phyloP scores from a whole-genome alignment of 2,329 filamentous ascomycete species.

The Chaetomium globosum region DNA sequence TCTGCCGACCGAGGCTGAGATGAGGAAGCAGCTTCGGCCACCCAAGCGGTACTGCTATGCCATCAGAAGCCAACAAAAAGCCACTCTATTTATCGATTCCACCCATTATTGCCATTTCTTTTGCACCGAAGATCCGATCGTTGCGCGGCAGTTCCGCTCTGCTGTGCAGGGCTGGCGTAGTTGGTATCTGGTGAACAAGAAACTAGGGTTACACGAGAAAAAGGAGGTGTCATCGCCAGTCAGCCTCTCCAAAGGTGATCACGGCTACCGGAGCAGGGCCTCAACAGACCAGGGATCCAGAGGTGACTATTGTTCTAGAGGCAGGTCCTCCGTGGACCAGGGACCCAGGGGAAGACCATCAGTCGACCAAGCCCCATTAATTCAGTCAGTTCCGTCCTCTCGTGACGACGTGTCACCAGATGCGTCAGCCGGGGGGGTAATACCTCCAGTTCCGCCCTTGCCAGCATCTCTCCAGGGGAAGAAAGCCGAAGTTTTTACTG shows the following conservation, averaged over 20 bases:
- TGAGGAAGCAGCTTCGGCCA: conserved; percentile 72
- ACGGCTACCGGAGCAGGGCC: conserved; percentile 10
- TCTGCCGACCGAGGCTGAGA: conserved; percentile 68
- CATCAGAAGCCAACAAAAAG: conserved; percentile 89
- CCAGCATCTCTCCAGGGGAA: conserved; percentile 41
- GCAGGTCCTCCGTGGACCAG: conserved; percentile 36
- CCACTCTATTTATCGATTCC: conserved; percentile 76
- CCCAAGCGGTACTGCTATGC: conserved; percentile 86
- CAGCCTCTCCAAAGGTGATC: conserved; percentile 13
- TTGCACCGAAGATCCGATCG: conserved; percentile 69
- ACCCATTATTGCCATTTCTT: conserved; percentile 94
- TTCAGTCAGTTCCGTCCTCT: conserved; percentile 26
- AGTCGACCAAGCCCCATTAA: conserved; percentile 37
- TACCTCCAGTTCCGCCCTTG: conserved; percentile 26
- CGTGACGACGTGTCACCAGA: background rate
- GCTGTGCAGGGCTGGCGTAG: conserved; percentile 81
- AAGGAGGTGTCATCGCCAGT: conserved; percentile 41
- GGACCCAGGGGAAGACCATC: conserved; percentile 24
- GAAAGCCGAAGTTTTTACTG: conserved; percentile 51
- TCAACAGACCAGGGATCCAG: conserved; percentile 35
- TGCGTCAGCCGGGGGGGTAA: background rate
- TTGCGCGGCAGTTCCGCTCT: conserved; percentile 70
- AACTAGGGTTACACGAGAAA: conserved; percentile 48
- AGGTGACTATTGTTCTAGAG: background rate
- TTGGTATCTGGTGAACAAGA: conserved; percentile 82